A percentile compares a stretch with the other conserved stretches of the same genome.
phyloP scores from a whole-genome alignment of 345 rosid species.

The Carallia brachiata region DNA sequence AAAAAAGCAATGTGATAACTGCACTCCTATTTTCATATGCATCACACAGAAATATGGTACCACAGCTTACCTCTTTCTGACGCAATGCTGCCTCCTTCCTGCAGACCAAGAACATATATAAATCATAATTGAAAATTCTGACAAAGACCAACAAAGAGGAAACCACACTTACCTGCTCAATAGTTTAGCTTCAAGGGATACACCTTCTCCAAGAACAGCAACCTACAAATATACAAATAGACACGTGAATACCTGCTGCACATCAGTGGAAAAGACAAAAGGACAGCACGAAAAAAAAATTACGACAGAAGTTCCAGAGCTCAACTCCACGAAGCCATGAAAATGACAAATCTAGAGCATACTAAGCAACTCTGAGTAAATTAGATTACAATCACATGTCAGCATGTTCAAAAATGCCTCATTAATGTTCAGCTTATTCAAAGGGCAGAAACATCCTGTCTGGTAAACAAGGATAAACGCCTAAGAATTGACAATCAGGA shows the following conservation, averaged over 20 bases:
- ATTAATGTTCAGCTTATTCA: neutral
- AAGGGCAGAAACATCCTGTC: neutral
- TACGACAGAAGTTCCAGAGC: neutral
- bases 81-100: constrained; percentile 93
- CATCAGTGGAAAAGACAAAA: neutral
- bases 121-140: constrained; percentile 18
- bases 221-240: constrained; percentile 49
- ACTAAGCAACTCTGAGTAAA: neutral
- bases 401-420: neutral
- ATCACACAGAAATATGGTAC: neutral
- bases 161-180: constrained; percentile 63
- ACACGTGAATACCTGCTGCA: constrained; percentile 5
- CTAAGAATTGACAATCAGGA: no score
- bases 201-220: constrained; percentile 96
- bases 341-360: neutral
- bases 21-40: neutral
- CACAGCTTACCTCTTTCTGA: constrained; percentile 74
- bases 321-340: neutral
- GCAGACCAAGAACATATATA: constrained; percentile 20
- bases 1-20: neutral
- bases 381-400: neutral
- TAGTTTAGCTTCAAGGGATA: constrained; percentile 88
- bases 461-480: no score
- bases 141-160: constrained; percentile 18
- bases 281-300: neutral